Base-by-base conservation (phyloP, 208 protist species). In the Acanthamoeba culbertsoni region DNA sequence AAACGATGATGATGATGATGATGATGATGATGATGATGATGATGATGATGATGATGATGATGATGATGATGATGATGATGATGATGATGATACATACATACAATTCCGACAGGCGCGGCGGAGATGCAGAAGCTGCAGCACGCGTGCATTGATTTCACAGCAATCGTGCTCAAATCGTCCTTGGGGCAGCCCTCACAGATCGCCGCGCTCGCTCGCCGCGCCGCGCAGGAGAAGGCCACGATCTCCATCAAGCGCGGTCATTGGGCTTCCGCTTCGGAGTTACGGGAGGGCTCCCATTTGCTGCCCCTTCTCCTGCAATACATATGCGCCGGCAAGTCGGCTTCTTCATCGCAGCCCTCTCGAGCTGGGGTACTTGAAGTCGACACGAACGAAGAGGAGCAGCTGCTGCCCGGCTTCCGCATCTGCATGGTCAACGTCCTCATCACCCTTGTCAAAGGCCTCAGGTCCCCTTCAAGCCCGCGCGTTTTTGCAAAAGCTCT, bases 361-460 rank as follows among this genome's bases (percentile, higher is more conserved):
- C 35, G 20, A 35, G 28, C 5, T 35, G 5, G 40, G 23, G 26
- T 45, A 6, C 68, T 79, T 33, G 68, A 82, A 31, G 43, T 55
- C 23, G 71, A 43, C 0, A 12, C 6, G 43, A 26, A 55, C 68
- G 40, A 26, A 7, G 71, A 82, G 20, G 71, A 82, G 37, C 7
- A 1, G 28, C 43, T 82, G 26, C 37, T 43, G 42, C 71, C 71
- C 16, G 53, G 71, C 42, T 82, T 82, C 71, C 71, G 71, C 28
- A 82, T 82, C 37, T 82, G 71, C 71, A 53, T 53, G 42, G 35
- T 82, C 71, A 82, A 82, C 45, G 45, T 82, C 23, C 71, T 82
- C 42, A 82, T 82, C 71, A 82, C 71, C 8, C 71, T 82, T 23
- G 71, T 40, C 42, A 82, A 82, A 28, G 71, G 71, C 43, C 6